Evolutionary conservation across 148 eudicot species (phyloP).

Genomic region (Camellia lanceoleosa): DNA sequence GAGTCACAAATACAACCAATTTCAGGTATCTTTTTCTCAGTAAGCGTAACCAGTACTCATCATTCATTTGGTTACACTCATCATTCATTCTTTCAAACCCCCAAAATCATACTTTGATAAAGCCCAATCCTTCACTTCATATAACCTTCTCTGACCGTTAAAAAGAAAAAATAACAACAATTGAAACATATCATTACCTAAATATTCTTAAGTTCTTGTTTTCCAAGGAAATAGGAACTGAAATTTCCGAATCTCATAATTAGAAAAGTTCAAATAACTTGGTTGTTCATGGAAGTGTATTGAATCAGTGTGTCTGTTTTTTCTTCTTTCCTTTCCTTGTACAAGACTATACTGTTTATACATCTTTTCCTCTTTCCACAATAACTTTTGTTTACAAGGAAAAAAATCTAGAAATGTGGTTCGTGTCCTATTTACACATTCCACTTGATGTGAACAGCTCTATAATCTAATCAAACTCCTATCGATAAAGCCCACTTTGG

Average conservation of each 20-base stretch:
- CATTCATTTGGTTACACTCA: background rate
- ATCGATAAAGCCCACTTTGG: background rate
- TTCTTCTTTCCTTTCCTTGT: background rate
- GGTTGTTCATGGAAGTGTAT: background rate
- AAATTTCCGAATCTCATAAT: background rate
- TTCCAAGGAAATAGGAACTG: constrained; percentile 4
- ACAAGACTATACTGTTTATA: background rate
- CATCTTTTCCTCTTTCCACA: background rate
- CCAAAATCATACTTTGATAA: background rate
- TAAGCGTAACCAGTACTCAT: too few relatives aligned
- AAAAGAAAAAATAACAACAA: background rate
- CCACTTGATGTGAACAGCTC: background rate
- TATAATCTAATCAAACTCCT: background rate
- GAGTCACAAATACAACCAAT: background rate
- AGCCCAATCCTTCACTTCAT: background rate
- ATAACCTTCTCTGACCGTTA: background rate
- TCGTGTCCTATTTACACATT: background rate
- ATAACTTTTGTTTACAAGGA: background rate
- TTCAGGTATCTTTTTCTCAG: background rate
- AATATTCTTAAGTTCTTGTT: background rate
- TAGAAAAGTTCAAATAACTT: background rate
- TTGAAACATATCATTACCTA: background rate
- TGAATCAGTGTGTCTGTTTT: background rate
- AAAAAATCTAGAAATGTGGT: background rate
- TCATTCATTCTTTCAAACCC: background rate